These are phyloP conservation scores for Canna indica DNA, from an alignment of 176 grass and related monocot species.

Conservation along the genomic window DNA sequence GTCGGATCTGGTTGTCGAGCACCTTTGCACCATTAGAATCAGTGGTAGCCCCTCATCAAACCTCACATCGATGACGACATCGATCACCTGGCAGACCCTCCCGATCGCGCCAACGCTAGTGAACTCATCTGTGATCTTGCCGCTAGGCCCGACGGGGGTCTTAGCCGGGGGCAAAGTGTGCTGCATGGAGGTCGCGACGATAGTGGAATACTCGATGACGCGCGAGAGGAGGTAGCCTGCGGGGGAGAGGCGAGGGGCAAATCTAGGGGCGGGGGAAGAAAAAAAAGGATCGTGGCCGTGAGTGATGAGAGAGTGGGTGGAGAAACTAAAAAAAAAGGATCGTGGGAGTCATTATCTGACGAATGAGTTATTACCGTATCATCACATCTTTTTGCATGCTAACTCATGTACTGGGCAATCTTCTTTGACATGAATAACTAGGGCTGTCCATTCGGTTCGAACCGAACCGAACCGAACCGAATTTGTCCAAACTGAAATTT, in stretches of 20 bases:
- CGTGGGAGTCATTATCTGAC: no score
- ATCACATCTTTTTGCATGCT: no score
- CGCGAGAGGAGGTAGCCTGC: conserved; percentile 9
- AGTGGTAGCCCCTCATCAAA: conserved; percentile 18
- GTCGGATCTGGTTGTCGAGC: conserved; percentile 14
- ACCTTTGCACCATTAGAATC: conserved; percentile 11
- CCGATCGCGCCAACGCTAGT: conserved; percentile 9
- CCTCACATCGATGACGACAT: conserved; percentile 8
- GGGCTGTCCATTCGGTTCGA: no score
- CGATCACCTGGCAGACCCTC: conserved; percentile 22
- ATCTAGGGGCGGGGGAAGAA: conserved; percentile 41
- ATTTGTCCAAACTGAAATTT: no score
- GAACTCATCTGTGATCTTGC: conserved; percentile 17
- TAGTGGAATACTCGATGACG: neutral
- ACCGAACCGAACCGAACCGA: no score
- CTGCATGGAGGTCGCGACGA: neutral
- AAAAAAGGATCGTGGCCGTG: no score
- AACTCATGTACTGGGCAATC: no score
- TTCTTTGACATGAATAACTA: no score
- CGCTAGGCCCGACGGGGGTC: neutral
- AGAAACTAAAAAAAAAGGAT: no score
- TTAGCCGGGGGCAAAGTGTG: neutral
- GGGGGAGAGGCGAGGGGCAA: neutral
- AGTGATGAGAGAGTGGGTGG: no score
- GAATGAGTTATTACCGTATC: no score